phyloP scores from a whole-genome alignment of 805 yeast genomes.

The Starmerella geochares region DNA sequence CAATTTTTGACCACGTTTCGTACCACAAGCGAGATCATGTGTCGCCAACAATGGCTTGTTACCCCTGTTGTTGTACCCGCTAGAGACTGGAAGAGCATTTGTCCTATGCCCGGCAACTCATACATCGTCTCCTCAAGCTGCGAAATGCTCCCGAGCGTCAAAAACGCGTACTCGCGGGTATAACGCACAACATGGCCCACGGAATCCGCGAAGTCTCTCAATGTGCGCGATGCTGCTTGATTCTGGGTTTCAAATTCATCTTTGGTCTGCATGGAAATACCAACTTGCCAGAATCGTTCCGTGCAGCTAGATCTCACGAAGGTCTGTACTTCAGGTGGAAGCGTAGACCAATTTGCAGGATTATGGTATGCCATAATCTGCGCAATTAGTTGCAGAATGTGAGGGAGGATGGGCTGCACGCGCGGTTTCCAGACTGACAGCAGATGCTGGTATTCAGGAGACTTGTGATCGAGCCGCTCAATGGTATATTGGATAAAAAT shows the following conservation, averaged over 20 bases:
- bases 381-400: slow-evolving; percentile 70
- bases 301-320: slow-evolving; percentile 82
- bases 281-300: slow-evolving; percentile 98
- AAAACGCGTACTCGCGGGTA: slow-evolving; percentile 88
- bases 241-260: slow-evolving; percentile 91
- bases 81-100: slow-evolving; percentile 69
- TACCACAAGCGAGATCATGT: slow-evolving; percentile 80
- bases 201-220: slow-evolving; percentile 94
- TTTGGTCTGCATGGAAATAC: slow-evolving; percentile 85
- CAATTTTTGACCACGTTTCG: slow-evolving; percentile 82
- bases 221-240: slow-evolving; percentile 84
- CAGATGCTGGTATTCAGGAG: slow-evolving; percentile 60
- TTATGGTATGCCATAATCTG: slow-evolving; percentile 93
- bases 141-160: slow-evolving; percentile 80
- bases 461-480: slow-evolving; percentile 73
- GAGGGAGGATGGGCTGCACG: slow-evolving; percentile 82
- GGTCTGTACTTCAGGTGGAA: slow-evolving; percentile 82
- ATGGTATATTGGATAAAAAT: slow-evolving; percentile 91
- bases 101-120: slow-evolving; percentile 72
- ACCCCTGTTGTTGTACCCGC: slow-evolving; percentile 70
- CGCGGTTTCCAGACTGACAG: slow-evolving; percentile 85
- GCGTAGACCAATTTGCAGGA: slow-evolving; percentile 78
- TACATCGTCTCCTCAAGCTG: slow-evolving; percentile 83
- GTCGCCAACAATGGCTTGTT: slow-evolving; percentile 93
- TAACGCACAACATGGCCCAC: slow-evolving; percentile 93